Base-by-base conservation (phyloP, 2,329 filamentous ascomycete genomes). In the Stagonosporopsis tanaceti region DNA sequence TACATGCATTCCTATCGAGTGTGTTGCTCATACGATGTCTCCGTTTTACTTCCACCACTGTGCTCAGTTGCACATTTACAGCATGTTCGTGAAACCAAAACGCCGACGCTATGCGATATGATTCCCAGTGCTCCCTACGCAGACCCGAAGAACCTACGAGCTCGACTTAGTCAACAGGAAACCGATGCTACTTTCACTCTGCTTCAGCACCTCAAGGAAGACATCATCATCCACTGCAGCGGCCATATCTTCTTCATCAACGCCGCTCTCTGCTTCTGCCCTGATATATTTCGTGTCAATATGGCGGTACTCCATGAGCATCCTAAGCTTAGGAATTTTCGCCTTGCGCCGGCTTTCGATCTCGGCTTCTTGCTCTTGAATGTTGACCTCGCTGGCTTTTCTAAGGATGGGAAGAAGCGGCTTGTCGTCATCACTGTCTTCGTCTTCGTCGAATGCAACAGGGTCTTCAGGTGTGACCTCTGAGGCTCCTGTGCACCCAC, bases 241-340 rank as follows among this genome's bases (percentile, higher is more conserved):
- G 1, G 63, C 71, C 52, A 72, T 58, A 38, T 70, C 66, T 4
- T 74, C 73, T 7, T 68, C 65, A 25, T 64, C 61, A 6, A 60
- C 74, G 20, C 45, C 41, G 6, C 45, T 39, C 6, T 41, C 47
- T 0, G 24, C 37, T 8, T 47, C 61, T 4, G 56, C 50, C 39
- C 67, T 66, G 3, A 76, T 53, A 12, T 65, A 53, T 17, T 65
- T 72, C 8, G 73, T 68, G 50, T 85, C 80, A 32, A 86, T 76
- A 66, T 86, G 84, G 6, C 72, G 72, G 62, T 85, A 86, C 57
- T 81, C 77, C 83, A 86, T 85, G 41, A 86, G 67, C 59, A 82
- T 80, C 42, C 76, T 68, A 73, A 84, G 75, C 62, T 81, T 83
- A 1, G 72, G 74, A 51, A 77, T 76, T 28, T 71, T 52, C 53